These are phyloP conservation scores for Begonia masoniana DNA, from an alignment of 306 rosid species.

Conservation along the genomic window DNA sequence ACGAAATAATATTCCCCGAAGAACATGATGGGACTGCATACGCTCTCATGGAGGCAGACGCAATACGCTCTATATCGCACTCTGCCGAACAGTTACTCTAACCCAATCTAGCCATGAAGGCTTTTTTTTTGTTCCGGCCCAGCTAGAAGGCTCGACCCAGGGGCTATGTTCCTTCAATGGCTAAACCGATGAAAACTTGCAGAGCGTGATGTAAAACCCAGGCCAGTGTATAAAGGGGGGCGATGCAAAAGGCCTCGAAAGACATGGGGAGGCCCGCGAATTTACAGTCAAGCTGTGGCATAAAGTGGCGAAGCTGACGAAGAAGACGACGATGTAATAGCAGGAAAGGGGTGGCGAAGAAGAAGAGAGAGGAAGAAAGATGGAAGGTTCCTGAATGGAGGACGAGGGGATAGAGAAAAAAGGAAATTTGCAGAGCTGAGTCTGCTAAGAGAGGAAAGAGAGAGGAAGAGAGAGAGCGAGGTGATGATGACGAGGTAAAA, in stretches of 20 bases:
- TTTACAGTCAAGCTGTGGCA: constrained; percentile 35
- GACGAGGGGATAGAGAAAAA: background rate
- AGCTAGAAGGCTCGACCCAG: constrained; percentile 13
- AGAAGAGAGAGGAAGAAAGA: constrained; percentile 21
- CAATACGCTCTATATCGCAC: too few relatives aligned
- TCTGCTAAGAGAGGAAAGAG: constrained; percentile 62
- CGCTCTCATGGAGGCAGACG: too few relatives aligned
- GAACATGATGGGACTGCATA: too few relatives aligned
- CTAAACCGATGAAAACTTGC: constrained; percentile 61
- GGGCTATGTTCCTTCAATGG: constrained; percentile 39
- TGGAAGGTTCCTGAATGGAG: background rate
- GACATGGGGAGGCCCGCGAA: constrained; percentile 8
- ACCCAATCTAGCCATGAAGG: too few relatives aligned
- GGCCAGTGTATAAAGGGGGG: constrained; percentile 28
- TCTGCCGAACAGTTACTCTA: too few relatives aligned
- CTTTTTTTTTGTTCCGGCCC: constrained; percentile 2
- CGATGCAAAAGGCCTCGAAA: constrained; percentile 8
- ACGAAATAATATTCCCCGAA: too few relatives aligned
- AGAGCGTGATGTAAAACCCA: constrained; percentile 52
- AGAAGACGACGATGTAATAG: constrained; percentile 37
- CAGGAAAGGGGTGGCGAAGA: constrained; percentile 20
- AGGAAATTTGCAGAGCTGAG: constrained; percentile 27
- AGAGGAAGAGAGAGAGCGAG: constrained; percentile 55
- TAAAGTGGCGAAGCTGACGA: constrained; percentile 29
- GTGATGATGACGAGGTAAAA: constrained; percentile 41